Conservation (phyloP, 2,329 filamentous ascomycete species). For the Diaporthe sp. region DNA sequence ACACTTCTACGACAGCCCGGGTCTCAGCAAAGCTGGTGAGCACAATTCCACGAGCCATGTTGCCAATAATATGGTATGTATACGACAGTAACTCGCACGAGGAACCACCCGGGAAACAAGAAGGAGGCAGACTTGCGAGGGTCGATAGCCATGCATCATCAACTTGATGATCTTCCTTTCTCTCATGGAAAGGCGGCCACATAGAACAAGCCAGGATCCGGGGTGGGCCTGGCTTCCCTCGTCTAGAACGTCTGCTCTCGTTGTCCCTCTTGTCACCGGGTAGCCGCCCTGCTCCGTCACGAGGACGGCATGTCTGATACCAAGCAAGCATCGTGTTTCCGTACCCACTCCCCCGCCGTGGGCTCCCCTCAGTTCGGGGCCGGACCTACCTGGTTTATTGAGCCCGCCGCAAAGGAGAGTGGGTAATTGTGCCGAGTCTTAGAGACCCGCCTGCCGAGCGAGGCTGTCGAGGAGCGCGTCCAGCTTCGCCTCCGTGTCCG, state of each 20-base stretch:
- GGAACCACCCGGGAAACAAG: neutral
- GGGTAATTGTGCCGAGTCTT: neutral
- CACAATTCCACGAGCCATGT: neutral
- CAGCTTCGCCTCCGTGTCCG: constrained; percentile 4
- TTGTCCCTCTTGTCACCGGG: neutral
- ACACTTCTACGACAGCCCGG: neutral
- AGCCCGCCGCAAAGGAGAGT: neutral
- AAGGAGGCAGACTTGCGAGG: constrained; percentile 1
- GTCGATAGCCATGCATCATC: constrained; percentile 4
- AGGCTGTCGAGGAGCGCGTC: neutral
- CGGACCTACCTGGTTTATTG: neutral
- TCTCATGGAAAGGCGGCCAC: neutral
- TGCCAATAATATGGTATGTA: neutral
- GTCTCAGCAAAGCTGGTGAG: neutral
- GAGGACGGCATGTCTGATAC: constrained; percentile 3
- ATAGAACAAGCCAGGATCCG: neutral
- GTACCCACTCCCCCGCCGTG: neutral
- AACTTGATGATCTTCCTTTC: constrained; percentile 5
- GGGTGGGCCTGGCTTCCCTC: neutral
- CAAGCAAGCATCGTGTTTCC: neutral
- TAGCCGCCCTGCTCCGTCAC: neutral
- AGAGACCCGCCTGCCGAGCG: neutral
- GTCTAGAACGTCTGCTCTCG: neutral
- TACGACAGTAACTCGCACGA: neutral
- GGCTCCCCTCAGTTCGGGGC: constrained; percentile 1